Base-by-base conservation (phyloP, 768 basidiomycete genomes). In the Leccinum truebloodii region DNA sequence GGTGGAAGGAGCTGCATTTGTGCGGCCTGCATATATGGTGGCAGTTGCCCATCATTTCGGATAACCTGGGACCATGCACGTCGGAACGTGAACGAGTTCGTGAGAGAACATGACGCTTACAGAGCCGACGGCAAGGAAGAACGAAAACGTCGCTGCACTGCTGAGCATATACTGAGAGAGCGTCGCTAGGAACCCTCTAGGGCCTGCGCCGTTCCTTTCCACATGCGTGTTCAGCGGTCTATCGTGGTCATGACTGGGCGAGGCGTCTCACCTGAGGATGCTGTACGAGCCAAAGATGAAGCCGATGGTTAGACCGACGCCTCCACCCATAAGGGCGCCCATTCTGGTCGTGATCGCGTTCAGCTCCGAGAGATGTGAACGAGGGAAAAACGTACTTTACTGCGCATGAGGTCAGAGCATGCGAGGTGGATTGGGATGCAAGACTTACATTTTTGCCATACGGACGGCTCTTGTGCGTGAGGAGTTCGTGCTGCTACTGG, bases 111-210 rank as follows among this genome's bases (percentile, higher is more conserved):
- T 41, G 4, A 22, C 12, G 70, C 86, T 68, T 70, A 95, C 94
- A 32, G 94, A 94, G 70, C 94, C 91, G 69, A 97, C 92, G 44
- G 94, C 86, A 62, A 98, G 87, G 87, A 98, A 98, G 80, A 98
- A 98, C 3, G 89, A 89, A 75, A 99, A 98, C 0, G 96, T 97
- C 8, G 95, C 95, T 6, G 93, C 96, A 67, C 96, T 98, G 69
- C 92, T 93, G 30, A 98, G 84, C 97, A 99, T 99, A 75, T 98
- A 98, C 69, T 95, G 94, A 14, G 95, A 96, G 54, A 99, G 85
- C 1, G 97, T 97, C 4, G 93, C 89, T 26, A 98, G 79, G 54
- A 86, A 78, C 12, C 97, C 97, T 70, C 95, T 84, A 26, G 94
- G 95, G 26, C 97, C 97, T 9, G 92, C 88, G 49, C 96, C 96